Evolutionary conservation across 108 stramenopile genomes (phyloP).

Genomic region (Nitzschia inconspicua): DNA sequence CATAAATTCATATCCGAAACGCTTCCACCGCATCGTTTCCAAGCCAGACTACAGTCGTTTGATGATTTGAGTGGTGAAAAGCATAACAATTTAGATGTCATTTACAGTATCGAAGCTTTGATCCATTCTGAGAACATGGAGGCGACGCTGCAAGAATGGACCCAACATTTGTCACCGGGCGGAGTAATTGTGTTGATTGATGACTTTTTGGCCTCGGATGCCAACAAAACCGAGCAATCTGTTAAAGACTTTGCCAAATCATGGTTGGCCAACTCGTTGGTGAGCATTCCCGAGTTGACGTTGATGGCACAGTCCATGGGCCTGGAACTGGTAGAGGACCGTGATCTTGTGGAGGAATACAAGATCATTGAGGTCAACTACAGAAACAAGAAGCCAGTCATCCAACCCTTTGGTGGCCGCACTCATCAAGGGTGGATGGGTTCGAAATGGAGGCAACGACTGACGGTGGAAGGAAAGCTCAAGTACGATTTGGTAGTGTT

Average conservation of each 20-base stretch:
- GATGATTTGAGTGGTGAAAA: constrained; percentile 21
- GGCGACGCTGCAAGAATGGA: constrained; percentile 35
- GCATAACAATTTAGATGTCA: constrained; percentile 24
- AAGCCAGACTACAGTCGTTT: constrained; percentile 31
- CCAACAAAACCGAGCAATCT: constrained; percentile 15
- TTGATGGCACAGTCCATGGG: constrained; percentile 12
- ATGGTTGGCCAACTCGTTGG: constrained; percentile 46
- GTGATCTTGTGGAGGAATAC: constrained; percentile 41
- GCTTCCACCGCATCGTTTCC: constrained; percentile 46
- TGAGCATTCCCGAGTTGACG: constrained; percentile 28
- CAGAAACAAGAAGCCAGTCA: constrained; percentile 30
- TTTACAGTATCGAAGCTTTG: constrained; percentile 61
- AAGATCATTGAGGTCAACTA: constrained; percentile 44
- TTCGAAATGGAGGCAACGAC: constrained; percentile 37
- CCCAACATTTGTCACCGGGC: constrained; percentile 27
- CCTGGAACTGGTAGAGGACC: constrained; percentile 31
- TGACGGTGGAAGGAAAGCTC: constrained; percentile 49
- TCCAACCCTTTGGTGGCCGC: constrained; percentile 21
- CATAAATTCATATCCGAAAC: constrained; percentile 30
- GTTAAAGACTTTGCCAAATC: constrained; percentile 37
- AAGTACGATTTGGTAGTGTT: constrained; percentile 47
- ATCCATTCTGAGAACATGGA: constrained; percentile 42
- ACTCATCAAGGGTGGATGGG: constrained; percentile 59
- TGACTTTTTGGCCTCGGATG: constrained; percentile 36
- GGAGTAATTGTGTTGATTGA: constrained; percentile 51